These are phyloP conservation scores for Epichloe uncinata DNA, from an alignment of 2,329 filamentous ascomycete genomes.

Conservation along the genomic window DNA sequence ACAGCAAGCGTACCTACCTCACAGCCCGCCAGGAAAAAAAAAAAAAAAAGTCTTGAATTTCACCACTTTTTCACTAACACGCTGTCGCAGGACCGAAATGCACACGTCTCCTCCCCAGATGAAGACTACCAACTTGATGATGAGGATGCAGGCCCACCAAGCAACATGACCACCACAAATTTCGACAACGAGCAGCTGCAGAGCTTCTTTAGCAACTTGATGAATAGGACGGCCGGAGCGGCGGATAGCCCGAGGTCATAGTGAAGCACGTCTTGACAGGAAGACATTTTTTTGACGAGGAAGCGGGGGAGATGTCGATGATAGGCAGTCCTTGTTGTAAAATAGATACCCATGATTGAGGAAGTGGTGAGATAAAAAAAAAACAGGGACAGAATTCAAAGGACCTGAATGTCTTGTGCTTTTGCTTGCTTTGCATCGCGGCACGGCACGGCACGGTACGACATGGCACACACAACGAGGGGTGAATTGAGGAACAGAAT, in stretches of 20 bases:
- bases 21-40: neutral
- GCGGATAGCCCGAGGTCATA: conserved; percentile 11
- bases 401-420: no score
- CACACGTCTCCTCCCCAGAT: conserved; percentile 34
- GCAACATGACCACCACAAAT: conserved; percentile 29
- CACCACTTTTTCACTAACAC: conserved; percentile 10
- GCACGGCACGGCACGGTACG: no score
- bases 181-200: conserved; percentile 42
- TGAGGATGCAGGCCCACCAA: conserved; percentile 22
- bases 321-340: conserved; percentile 16
- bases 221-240: conserved; percentile 35
- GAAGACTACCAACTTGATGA: conserved; percentile 16
- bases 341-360: conserved; percentile 28
- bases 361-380: neutral
- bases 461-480: no score
- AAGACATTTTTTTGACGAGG: neutral
- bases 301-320: neutral
- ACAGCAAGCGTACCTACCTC: neutral
- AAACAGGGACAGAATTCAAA: no score
- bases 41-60: neutral
- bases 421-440: no score
- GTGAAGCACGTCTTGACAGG: neutral
- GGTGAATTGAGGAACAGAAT: neutral
- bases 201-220: conserved; percentile 45
- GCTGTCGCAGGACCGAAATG: conserved; percentile 38